phyloP scores from a whole-genome alignment of 2,329 filamentous ascomycete species.

The Remersonia thermophila region DNA sequence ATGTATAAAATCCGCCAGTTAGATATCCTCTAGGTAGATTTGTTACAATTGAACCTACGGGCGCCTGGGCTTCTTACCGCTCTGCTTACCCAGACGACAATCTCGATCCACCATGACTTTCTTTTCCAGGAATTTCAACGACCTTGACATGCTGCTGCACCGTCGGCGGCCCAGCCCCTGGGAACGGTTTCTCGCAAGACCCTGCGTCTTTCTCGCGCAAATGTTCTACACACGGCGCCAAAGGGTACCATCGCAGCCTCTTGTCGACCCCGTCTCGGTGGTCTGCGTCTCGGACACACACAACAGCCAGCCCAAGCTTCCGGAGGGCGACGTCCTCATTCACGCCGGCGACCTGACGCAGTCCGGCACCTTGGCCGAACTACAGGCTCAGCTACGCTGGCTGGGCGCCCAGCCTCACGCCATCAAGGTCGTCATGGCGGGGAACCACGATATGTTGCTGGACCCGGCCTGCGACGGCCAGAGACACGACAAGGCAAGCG shows the following conservation, averaged over 20 bases:
- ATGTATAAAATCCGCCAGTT: too few species aligned
- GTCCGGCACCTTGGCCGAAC: constrained; percentile 25
- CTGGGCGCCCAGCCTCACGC: constrained; percentile 22
- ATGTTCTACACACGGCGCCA: constrained; percentile 8
- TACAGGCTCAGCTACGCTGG: constrained; percentile 23
- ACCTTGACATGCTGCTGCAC: constrained; percentile 5
- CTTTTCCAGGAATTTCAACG: neutral
- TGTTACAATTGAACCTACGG: too few species aligned
- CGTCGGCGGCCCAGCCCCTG: constrained; percentile 4
- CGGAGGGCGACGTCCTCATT: constrained; percentile 28
- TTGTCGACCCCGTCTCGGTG: constrained; percentile 10
- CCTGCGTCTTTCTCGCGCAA: constrained; percentile 9
- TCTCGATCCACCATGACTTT: constrained; percentile 1
- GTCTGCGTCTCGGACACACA: constrained; percentile 32
- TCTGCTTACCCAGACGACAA: too few species aligned
- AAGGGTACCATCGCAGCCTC: constrained; percentile 1
- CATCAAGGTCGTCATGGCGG: constrained; percentile 25
- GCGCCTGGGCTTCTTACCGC: too few species aligned
- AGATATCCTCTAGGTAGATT: too few species aligned
- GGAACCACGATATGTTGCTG: constrained; percentile 12
- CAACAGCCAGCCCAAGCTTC: constrained; percentile 24
- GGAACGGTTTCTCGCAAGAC: constrained; percentile 8
- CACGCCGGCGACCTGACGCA: constrained; percentile 31
- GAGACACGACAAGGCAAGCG: neutral
- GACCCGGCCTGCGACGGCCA: constrained; percentile 1